These are phyloP conservation scores for Helicostylum pulchrum DNA, from an alignment of 192 early-diverging fungal genomes.

Conservation along the genomic window DNA sequence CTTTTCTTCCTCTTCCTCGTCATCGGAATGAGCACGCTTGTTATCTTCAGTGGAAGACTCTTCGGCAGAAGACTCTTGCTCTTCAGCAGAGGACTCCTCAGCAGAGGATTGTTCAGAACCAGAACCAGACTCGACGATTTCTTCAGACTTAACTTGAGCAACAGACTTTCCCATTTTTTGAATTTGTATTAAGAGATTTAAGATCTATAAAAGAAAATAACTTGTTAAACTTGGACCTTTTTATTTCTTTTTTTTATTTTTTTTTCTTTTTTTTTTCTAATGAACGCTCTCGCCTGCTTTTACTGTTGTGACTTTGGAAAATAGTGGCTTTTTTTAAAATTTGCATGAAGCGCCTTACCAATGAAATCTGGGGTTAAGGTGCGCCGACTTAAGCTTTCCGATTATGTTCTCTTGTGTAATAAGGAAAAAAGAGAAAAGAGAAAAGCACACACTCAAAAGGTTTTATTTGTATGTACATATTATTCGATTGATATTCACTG, in stretches of 20 bases:
- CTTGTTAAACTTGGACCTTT: not conserved
- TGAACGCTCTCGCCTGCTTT: not conserved
- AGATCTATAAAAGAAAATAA: not conserved
- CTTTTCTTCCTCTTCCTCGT: slow-evolving; percentile 23
- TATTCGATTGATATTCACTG: no score
- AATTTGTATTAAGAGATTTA: not conserved
- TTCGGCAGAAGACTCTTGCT: slow-evolving; percentile 7
- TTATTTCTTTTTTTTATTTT: not conserved
- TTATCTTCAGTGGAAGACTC: slow-evolving; percentile 1
- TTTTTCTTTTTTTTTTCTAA: slow-evolving; percentile 13
- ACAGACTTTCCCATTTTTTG: not conserved
- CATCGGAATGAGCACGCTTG: not conserved
- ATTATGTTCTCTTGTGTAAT: no score
- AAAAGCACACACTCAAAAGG: no score
- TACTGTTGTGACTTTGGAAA: no score
- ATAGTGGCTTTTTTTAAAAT: no score
- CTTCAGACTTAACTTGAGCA: not conserved
- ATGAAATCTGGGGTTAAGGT: no score
- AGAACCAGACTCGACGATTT: not conserved
- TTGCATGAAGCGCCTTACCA: no score
- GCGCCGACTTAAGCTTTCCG: no score
- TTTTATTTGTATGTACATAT: no score
- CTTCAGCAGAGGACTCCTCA: slow-evolving; percentile 5
- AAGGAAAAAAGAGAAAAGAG: no score
- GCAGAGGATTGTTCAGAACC: not conserved